Conservation (phyloP, 2,329 filamentous ascomycete species). For the Pseudogymnoascus sp. region DNA sequence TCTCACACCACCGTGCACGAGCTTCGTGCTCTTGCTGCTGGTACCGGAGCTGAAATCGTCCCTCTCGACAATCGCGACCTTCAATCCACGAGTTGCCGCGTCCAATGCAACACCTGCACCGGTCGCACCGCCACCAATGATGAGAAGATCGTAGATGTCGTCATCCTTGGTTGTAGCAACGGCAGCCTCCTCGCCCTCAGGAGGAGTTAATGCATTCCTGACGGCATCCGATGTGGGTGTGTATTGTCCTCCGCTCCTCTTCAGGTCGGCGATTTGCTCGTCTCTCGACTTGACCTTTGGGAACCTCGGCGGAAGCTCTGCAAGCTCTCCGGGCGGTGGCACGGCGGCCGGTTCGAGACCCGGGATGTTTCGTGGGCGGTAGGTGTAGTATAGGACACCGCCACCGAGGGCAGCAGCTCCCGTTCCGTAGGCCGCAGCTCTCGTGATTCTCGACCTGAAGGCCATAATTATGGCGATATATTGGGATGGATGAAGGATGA, state of each 20-base stretch:
- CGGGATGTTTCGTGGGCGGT: constrained; percentile 65
- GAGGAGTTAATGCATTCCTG: constrained; percentile 38
- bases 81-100: constrained; percentile 59
- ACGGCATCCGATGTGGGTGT: constrained; percentile 37
- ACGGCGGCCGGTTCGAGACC: constrained; percentile 62
- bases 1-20: constrained; percentile 63
- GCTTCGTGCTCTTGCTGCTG: constrained; percentile 65
- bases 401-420: constrained; percentile 40
- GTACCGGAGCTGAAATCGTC: constrained; percentile 66
- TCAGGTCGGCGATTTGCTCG: constrained; percentile 45
- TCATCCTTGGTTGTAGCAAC: constrained; percentile 54
- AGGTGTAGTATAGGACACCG: constrained; percentile 45
- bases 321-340: constrained; percentile 62
- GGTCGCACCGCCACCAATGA: constrained; percentile 63
- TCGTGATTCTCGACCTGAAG: constrained; percentile 37
- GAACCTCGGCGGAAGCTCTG: constrained; percentile 51
- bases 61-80: constrained; percentile 60
- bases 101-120: constrained; percentile 62
- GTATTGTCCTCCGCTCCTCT: constrained; percentile 34
- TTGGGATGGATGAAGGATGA: background rate
- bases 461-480: constrained; percentile 23
- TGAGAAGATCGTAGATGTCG: constrained; percentile 54
- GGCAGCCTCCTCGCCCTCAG: constrained; percentile 37
- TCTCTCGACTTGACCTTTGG: constrained; percentile 42
- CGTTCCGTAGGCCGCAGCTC: constrained; percentile 44